Evolutionary conservation across 2,329 filamentous ascomycete species (phyloP), one percentile per base, ranked within the genome.

Genomic region (Daldinia sp.): DNA sequence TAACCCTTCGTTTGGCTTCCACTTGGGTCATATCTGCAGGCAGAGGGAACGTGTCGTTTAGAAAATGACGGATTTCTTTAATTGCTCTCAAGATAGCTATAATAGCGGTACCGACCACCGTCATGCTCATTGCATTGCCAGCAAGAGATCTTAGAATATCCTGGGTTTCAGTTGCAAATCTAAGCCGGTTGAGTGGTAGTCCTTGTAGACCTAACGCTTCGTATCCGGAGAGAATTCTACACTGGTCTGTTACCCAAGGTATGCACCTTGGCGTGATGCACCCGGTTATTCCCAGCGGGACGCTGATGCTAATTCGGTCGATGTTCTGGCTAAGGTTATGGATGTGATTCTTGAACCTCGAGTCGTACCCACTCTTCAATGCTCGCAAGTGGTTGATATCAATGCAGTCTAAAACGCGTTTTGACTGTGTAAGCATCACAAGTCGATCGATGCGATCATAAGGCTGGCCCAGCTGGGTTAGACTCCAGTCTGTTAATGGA

Each of bases 51-150:
- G n/a, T 23, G 2, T 8, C 13, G 5, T 32, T 43, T 13, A 56
- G 25, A 13, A 3, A 9, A 1, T 3, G 2, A 27, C 9, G 37
- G 11, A 9, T 25, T 25, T 8, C 27, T 27, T 66, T 34, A 13
- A 74, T 56, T 32, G 75, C 61, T 48, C 87, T 82, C 1, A 94
- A 74, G 0, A 86, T 82, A 1, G 86, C 79, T 1, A 92, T 70
- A 1, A 91, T 82, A 0, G 85, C 84, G 1, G 84, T 81, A 2
- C 88, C 89, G 8, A 93, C 86, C 0, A 93, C 89, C 0, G 91
- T 90, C 0, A 86, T 87, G 0, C 85, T 87, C 91, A 94, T 94
- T 0, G 91, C 91, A 73, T 95, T 94, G 0, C 91, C 91, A 1
- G 90, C 90, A 1, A 94, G 78, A 66, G 93, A 86, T 64, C 89